Evolutionary conservation across 192 early-diverging fungal species (phyloP), one percentile per base, ranked within the genome.

Genomic region (Umbelopsis sp.): DNA sequence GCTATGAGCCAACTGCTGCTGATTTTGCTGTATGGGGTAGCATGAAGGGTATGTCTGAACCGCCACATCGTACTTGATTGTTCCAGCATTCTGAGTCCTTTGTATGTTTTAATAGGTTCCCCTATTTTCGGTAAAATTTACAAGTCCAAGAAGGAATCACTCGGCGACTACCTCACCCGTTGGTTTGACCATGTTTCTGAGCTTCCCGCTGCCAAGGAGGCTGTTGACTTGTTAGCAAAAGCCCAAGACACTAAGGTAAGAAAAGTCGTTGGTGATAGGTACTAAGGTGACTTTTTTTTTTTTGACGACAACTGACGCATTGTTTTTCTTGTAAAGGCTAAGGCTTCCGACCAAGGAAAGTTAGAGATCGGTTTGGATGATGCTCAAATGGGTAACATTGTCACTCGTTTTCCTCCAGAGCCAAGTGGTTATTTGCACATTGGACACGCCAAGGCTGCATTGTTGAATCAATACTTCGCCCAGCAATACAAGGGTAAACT

Each of bases 391-490:
- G 98, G 98, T 65, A 85, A 91, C 74, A 96, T 99, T 21, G 95
- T 96, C 25, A 98, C 96, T 31, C 89, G 98, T 65, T 99, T 99
- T 88, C 97, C 98, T 65, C 98, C 98, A 3, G 98, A 99, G 87
- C 97, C 98, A 70, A 90, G 87, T 79, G 98, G 97, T 80, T 99
- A 97, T 82, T 84, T 99, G 70, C 98, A 99, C 83, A 97, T 99
- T 87, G 98, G 98, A 67, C 98, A 99, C 79, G 96, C 96, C 65
- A 99, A 99, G 88, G 98, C 98, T 38, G 98, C 95, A 14, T 83
- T 99, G 53, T 79, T 99, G 65, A 99, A 98, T 86, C 93, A 99
- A 77, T 93, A 96, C 86, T 93, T 99, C 90, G 98, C 98, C 3
- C 79, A 88, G 16, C 74, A 81, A 24, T 96, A 98, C 84, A 86